Evolutionary conservation across 257 asterid species (phyloP).

Genomic region (Ilex asprella): DNA sequence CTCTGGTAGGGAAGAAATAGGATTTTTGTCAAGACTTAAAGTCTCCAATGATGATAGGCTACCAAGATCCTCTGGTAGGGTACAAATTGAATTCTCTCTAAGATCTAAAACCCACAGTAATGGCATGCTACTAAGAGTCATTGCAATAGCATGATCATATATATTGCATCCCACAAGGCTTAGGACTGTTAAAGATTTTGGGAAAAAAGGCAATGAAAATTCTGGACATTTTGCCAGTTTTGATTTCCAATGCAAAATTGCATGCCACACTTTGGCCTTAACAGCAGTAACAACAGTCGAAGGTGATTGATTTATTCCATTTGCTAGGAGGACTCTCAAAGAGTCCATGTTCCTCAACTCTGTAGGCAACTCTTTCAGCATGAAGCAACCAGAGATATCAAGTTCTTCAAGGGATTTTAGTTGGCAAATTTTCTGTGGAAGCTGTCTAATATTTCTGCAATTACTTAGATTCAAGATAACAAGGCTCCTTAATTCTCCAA

Average conservation of each 20-base stretch:
- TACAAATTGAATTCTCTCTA: constrained; percentile 8
- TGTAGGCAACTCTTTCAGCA: background rate
- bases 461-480: constrained; percentile 6
- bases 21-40: too few species aligned
- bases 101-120: constrained; percentile 4
- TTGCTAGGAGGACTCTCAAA: background rate
- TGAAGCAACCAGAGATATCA: constrained; percentile 11
- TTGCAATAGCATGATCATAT: constrained; percentile 2
- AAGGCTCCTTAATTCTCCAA: constrained; percentile 9
- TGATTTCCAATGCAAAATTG: background rate
- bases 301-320: background rate
- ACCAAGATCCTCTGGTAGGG: constrained; percentile 8
- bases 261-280: background rate
- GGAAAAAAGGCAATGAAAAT: background rate
- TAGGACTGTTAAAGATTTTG: background rate
- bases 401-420: constrained; percentile 10
- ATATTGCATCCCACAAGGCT: constrained; percentile 9
- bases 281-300: background rate
- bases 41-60: too few species aligned
- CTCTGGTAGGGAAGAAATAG: too few species aligned
- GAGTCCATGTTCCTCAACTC: background rate
- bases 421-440: constrained; percentile 7
- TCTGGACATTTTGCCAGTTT: background rate
- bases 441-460: constrained; percentile 7
- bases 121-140: constrained; percentile 5